Percentiles rank a stretch among this genome's conserved stretches.
Conservation (phyloP, 257 asterid species). For the Lycium barbarum region DNA sequence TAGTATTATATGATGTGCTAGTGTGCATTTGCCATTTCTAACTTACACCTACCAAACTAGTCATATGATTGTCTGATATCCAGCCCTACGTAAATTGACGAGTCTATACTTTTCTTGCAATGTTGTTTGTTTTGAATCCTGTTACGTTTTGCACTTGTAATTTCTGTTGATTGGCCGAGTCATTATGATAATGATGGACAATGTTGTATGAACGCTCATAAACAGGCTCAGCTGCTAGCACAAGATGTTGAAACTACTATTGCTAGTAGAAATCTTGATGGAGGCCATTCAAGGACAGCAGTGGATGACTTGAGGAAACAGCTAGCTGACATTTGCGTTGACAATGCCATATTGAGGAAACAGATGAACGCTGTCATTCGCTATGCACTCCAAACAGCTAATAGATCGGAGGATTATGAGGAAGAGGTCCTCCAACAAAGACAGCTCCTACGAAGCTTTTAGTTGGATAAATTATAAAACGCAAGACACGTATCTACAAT, state of each 20-base stretch:
- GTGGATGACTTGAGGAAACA: conserved; percentile 59
- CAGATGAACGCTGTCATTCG: conserved; percentile 47
- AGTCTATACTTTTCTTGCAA: background rate
- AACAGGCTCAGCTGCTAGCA: conserved; percentile 68
- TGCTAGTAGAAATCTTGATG: conserved; percentile 32
- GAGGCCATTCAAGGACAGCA: conserved; percentile 27
- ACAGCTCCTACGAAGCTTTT: conserved; percentile 14
- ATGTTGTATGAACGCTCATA: background rate
- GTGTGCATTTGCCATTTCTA: background rate
- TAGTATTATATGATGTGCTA: background rate
- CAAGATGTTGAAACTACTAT: conserved; percentile 42
- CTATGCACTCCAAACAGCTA: conserved; percentile 40
- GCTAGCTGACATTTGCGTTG: conserved; percentile 52
- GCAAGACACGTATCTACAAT: background rate
- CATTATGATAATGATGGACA: background rate
- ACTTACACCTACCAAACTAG: background rate
- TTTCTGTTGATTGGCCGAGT: background rate
- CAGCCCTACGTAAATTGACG: background rate
- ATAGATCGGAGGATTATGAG: conserved; percentile 28
- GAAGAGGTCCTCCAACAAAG: conserved; percentile 36
- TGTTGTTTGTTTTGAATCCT: background rate
- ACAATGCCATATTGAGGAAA: conserved; percentile 59
- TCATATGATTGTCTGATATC: background rate
- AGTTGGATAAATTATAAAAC: background rate
- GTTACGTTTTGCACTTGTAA: background rate